These are phyloP conservation scores for Tylopilus balloui DNA, from an alignment of 768 basidiomycete genomes.

Conservation along the genomic window DNA sequence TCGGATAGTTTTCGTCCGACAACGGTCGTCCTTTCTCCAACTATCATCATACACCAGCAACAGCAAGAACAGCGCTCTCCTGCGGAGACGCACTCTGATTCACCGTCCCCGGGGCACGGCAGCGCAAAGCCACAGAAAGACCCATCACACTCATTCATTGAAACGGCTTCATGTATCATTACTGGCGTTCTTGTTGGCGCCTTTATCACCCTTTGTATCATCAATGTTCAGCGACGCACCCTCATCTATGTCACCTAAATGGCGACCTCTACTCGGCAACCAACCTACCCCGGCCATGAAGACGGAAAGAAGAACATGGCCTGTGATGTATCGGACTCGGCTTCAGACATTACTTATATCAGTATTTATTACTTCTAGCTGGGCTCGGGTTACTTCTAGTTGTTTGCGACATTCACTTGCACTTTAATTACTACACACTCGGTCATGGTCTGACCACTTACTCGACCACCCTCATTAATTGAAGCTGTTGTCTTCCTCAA, in stretches of 20 bases:
- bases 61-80: constrained; percentile 15
- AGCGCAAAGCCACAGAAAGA: constrained; percentile 14
- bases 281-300: not conserved
- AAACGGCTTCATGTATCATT: constrained; percentile 44
- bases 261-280: not conserved
- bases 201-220: constrained; percentile 49
- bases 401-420: constrained; percentile 1
- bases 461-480: not conserved
- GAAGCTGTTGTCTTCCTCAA: not conserved
- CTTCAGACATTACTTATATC: constrained; percentile 20
- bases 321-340: constrained; percentile 20
- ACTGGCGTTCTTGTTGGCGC: constrained; percentile 60
- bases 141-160: constrained; percentile 24
- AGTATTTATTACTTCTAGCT: constrained; percentile 25
- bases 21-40: constrained; percentile 23
- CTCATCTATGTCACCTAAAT: constrained; percentile 37
- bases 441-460: not conserved
- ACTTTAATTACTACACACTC: not conserved
- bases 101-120: constrained; percentile 3
- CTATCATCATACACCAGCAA: constrained; percentile 23
- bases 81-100: constrained; percentile 12
- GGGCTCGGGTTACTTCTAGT: constrained; percentile 6
- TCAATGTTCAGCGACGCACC: constrained; percentile 45
- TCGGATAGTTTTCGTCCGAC: constrained; percentile 6
- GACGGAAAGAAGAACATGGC: constrained; percentile 3